Base-by-base conservation (phyloP, 2,329 filamentous ascomycete genomes). In the Penicillium griseofulvum region DNA sequence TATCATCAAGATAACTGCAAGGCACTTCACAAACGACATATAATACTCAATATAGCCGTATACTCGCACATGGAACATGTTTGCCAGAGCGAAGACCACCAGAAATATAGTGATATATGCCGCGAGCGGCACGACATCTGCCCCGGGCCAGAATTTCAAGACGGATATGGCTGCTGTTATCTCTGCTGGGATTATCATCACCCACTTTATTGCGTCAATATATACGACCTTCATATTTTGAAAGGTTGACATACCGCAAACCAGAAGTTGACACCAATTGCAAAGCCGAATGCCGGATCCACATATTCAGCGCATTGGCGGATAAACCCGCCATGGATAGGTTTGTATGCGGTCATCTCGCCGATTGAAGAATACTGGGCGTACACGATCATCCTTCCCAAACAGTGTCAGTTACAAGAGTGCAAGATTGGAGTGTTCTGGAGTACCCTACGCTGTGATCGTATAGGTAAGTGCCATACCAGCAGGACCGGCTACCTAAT, bases 261-360 rank as follows among this genome's bases (percentile, higher is more conserved):
- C 69, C 70, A 71, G 31, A 71, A 72, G 52, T 71, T 73, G 43
- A 70, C 63, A 3, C 70, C 70, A 49, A 68, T 61, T 2, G 70
- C 70, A 45, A 73, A 73, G 5, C 67, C 70, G 37, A 71, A 69
- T 2, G 70, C 69, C 11, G 63, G 67, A 26, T 72, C 70, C 8
- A 71, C 66, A 39, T 71, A 71, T 51, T 72, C 69, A 16, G 63
- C 59, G 36, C 64, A 67, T 49, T 69, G 66, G 9, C 69, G 62
- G 28, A 72, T 71, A 45, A 71, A 72, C 2, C 69, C 69, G 4
- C 70, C 70, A 42, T 71, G 70, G 9, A 71, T 60, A 3, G 69
- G 69, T 17, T 68, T 67, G 45, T 68, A 69, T 8, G 65, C 56
- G 17, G 67, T 65, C 67, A 70, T 70, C 34, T 72, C 70, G 7